Percentiles rank a stretch among this genome's conserved stretches.
phyloP scores from a whole-genome alignment of 345 rosid genomes.

The Syzygium oleosum region DNA sequence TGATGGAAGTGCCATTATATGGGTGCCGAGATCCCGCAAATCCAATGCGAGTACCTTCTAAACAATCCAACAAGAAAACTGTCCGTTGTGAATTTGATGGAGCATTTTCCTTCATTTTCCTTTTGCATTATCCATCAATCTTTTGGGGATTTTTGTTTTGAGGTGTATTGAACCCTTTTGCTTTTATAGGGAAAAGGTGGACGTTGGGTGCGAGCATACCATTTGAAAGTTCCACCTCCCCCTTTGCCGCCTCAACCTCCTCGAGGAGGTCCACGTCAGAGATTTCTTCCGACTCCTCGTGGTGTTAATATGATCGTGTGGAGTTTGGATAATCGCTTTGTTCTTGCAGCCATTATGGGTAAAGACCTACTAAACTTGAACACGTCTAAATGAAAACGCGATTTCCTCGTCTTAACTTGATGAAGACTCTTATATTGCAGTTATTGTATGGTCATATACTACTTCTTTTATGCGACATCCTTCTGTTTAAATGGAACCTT shows the following conservation, averaged over 20 bases:
- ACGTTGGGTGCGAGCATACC: slow-evolving; percentile 88
- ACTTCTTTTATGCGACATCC: background rate
- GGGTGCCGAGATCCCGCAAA: slow-evolving; percentile 91
- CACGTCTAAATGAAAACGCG: background rate
- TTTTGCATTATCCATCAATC: background rate
- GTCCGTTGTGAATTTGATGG: background rate
- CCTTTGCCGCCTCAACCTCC: slow-evolving; percentile 98
- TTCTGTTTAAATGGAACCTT: background rate
- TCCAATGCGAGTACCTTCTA: slow-evolving; percentile 48
- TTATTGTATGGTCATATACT: background rate
- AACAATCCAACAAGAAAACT: background rate
- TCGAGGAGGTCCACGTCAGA: slow-evolving; percentile 98
- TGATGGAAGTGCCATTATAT: slow-evolving; percentile 99
- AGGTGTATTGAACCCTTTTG: background rate
- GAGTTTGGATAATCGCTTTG: slow-evolving; percentile 99
- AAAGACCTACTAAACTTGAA: slow-evolving; percentile 12
- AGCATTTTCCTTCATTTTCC: background rate
- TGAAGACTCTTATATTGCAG: background rate
- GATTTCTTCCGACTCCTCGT: slow-evolving; percentile 95
- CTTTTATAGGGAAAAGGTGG: slow-evolving; percentile 71
- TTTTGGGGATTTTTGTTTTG: background rate
- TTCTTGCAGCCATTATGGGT: slow-evolving; percentile 99
- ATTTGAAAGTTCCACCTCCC: slow-evolving; percentile 98
- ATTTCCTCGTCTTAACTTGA: background rate
- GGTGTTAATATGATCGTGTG: slow-evolving; percentile 99